Conservation (phyloP, 768 basidiomycete genomes). For the Crassisporium funariophilum region DNA sequence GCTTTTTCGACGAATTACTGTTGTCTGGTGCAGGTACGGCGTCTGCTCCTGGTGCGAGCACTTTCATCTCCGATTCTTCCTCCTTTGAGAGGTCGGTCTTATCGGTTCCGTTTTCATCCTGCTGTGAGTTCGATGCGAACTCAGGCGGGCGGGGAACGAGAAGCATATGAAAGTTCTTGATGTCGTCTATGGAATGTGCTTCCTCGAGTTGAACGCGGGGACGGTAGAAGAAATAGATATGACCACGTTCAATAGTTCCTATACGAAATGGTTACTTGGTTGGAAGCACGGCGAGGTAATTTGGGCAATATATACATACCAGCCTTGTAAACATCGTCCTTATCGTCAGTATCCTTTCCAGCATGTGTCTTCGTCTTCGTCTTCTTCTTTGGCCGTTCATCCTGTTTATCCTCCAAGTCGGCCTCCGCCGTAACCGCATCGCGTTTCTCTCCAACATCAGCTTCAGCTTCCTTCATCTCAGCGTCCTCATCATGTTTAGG, state of each 20-base stretch:
- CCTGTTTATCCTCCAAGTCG: constrained; percentile 8
- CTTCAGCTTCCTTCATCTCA: constrained; percentile 6
- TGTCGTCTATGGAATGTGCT: constrained; percentile 56
- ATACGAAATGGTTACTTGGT: neutral
- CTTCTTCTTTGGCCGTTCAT: constrained; percentile 29
- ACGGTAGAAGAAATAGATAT: constrained; percentile 68
- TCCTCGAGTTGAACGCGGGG: constrained; percentile 57
- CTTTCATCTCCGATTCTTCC: constrained; percentile 41
- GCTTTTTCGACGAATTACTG: constrained; percentile 37
- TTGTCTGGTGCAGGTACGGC: constrained; percentile 46
- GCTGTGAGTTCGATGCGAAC: constrained; percentile 27
- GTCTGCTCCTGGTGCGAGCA: constrained; percentile 48
- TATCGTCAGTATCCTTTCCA: constrained; percentile 12
- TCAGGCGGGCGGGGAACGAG: constrained; percentile 57
- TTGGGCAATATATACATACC: constrained; percentile 17
- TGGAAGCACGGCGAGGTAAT: neutral
- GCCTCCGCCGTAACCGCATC: constrained; percentile 10
- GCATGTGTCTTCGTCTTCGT: constrained; percentile 25
- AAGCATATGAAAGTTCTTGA: constrained; percentile 60
- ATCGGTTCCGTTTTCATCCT: constrained; percentile 13
- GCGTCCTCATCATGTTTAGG: neutral
- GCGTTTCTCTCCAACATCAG: constrained; percentile 16
- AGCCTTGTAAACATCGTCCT: constrained; percentile 17
- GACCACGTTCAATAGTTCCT: constrained; percentile 61
- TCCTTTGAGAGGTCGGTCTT: constrained; percentile 22